phyloP scores from a whole-genome alignment of 768 basidiomycete genomes.

The Ramaria sp. region DNA sequence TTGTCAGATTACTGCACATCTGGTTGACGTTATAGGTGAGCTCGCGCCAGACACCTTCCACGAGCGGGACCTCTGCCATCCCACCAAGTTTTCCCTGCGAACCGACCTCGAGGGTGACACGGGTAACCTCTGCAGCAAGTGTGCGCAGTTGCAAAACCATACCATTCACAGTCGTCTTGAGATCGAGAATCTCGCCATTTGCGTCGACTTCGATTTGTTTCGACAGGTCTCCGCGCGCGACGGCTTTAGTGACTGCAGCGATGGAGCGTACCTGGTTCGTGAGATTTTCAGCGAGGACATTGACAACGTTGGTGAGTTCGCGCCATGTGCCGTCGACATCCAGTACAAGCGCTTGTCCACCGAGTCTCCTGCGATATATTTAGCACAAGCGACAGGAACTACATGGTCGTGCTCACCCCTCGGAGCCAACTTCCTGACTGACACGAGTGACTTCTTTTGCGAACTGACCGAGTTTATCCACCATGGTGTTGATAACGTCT shows the following conservation, averaged over 20 bases:
- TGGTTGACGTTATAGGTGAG: conserved; percentile 71
- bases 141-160: conserved; percentile 45
- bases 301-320: conserved; percentile 63
- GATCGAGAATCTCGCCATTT: conserved; percentile 79
- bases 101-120: conserved; percentile 79
- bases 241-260: conserved; percentile 57
- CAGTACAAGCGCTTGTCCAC: conserved; percentile 41
- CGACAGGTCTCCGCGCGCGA: conserved; percentile 80
- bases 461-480: conserved; percentile 71
- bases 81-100: conserved; percentile 85
- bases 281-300: conserved; percentile 21
- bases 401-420: conserved; percentile 35
- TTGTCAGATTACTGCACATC: conserved; percentile 73
- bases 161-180: conserved; percentile 53
- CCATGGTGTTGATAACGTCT: conserved; percentile 67
- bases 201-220: conserved; percentile 91
- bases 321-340: conserved; percentile 91
- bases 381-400: conserved; percentile 24
- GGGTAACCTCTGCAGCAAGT: conserved; percentile 72
- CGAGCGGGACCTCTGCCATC: conserved; percentile 79
- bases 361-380: conserved; percentile 46
- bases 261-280: conserved; percentile 33
- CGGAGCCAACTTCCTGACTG: conserved; percentile 74
- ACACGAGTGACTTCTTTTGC: conserved; percentile 87
- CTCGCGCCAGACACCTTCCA: conserved; percentile 87